Percentiles rank a stretch among this genome's conserved stretches.
Evolutionary conservation across 2,329 filamentous ascomycete genomes (phyloP).

Genomic region (Epichloe elymi): DNA sequence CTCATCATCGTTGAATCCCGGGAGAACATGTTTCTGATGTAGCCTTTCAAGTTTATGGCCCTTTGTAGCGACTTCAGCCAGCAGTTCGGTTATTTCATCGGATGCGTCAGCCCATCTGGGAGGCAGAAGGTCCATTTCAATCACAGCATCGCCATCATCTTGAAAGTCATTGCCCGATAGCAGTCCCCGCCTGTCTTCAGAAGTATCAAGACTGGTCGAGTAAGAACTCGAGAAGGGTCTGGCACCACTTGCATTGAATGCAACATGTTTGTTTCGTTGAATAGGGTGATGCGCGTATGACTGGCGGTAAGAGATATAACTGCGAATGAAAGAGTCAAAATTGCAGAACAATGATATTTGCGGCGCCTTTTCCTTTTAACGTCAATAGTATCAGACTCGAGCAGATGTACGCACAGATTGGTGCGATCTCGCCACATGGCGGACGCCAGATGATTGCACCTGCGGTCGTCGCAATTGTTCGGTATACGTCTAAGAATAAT

Average conservation of each 20-base stretch:
- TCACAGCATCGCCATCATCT: conserved; percentile 85
- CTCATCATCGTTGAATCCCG: conserved; percentile 91
- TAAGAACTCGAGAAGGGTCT: conserved; percentile 47
- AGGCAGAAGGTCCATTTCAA: conserved; percentile 95
- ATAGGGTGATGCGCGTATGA: conserved; percentile 91
- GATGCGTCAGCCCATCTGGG: conserved; percentile 93
- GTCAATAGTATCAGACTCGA: background rate
- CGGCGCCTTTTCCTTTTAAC: background rate
- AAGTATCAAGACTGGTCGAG: conserved; percentile 32
- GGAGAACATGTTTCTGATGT: conserved; percentile 93
- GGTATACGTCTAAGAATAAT: background rate
- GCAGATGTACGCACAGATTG: conserved; percentile 60
- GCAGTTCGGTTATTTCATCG: conserved; percentile 77
- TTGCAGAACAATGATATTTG: background rate
- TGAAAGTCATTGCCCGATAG: conserved; percentile 66
- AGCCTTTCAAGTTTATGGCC: conserved; percentile 78
- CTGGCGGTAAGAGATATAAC: conserved; percentile 97
- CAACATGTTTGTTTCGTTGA: conserved; percentile 60
- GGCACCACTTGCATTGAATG: conserved; percentile 32
- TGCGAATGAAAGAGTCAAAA: conserved; percentile 23
- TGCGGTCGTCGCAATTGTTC: conserved; percentile 13
- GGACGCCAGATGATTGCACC: conserved; percentile 30
- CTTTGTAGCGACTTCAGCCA: conserved; percentile 69
- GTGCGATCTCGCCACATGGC: conserved; percentile 98
- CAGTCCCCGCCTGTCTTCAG: conserved; percentile 58